A percentile compares a stretch with the other conserved stretches of the same genome.
These are phyloP conservation scores for Aspergillus sp. DNA, from an alignment of 2,329 filamentous ascomycete genomes.

Conservation along the genomic window DNA sequence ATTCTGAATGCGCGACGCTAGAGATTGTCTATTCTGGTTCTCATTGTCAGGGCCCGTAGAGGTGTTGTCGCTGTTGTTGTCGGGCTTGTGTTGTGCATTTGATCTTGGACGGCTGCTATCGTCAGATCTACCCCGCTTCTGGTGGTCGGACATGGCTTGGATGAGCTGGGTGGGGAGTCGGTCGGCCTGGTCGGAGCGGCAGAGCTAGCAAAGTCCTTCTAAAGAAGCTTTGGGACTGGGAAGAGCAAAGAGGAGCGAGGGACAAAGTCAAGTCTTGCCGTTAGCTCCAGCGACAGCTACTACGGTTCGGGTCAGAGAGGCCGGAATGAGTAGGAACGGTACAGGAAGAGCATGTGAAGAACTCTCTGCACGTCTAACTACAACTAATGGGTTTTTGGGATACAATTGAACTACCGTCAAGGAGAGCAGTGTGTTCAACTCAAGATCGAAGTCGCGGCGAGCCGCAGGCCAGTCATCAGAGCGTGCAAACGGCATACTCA, in stretches of 20 bases:
- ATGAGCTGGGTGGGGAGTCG: conserved; percentile 5
- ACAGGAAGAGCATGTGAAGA: conserved; percentile 17
- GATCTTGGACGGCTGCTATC: conserved; percentile 10
- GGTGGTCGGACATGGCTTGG: conserved; percentile 18
- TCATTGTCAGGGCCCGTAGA: conserved; percentile 4
- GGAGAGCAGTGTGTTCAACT: neutral
- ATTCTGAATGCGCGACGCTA: conserved; percentile 29
- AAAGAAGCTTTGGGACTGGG: conserved; percentile 1
- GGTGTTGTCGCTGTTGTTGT: conserved; percentile 5
- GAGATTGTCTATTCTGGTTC: conserved; percentile 21
- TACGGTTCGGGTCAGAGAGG: conserved; percentile 17
- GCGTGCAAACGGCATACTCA: neutral
- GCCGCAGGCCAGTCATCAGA: neutral
- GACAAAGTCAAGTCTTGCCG: neutral
- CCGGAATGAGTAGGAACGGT: conserved; percentile 11
- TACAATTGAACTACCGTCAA: neutral
- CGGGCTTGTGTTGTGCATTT: conserved; percentile 8
- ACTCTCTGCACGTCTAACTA: neutral
- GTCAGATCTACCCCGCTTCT: conserved; percentile 23
- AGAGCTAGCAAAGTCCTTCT: conserved; percentile 6
- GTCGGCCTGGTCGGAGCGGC: neutral
- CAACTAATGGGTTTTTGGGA: neutral
- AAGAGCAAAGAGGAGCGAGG: neutral
- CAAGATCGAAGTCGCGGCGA: neutral
- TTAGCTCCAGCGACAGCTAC: neutral